Base-by-base conservation (phyloP, 2,329 filamentous ascomycete species). In the Pyricularia sp. region DNA sequence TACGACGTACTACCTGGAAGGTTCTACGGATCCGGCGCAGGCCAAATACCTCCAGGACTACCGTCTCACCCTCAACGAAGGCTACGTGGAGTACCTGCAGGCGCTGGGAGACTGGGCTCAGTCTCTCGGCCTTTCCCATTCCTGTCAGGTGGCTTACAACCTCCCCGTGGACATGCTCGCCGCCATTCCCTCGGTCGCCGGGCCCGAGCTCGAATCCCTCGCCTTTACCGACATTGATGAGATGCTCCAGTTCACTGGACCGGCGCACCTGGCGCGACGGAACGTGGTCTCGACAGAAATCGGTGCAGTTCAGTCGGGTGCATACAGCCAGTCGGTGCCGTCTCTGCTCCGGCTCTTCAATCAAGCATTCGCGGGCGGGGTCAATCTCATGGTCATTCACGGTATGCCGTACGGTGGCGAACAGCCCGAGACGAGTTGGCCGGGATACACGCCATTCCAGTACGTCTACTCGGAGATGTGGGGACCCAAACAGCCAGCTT, bases 391-490 rank as follows among this genome's bases (percentile, higher is more conserved):
- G 55, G 77, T 84, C 4, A 71, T 84, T 9, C 83, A 85, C 69
- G 82, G 82, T 0, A 75, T 75, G 64, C 72, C 80, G 0, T 82
- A 80, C 66, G 76, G 77, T 0, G 79, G 78, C 1, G 71, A 78
- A 5, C 84, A 84, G 68, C 72, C 73, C 0, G 78, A 80, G 66
- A 84, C 83, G 0, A 84, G 83, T 0, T 85, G 83, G 82, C 83
- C 83, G 0, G 81, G 80, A 0, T 82, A 78, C 67, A 79, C 79
- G 0, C 76, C 81, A 0, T 84, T 84, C 69, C 69, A 68, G 6
- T 84, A 81, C 70, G 59, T 74, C 0, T 83, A 80, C 68, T 77
- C 78, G 0, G 79, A 81, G n/a, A 77, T 79, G 73, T 78, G 79
- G 69, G 75, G 75, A 4, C 74, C 72, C 0, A 75, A 78, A 7